Evolutionary conservation across 139 green algal species (phyloP), one percentile per base, ranked within the genome.

Genomic region (Chlamydomonas sp.): DNA sequence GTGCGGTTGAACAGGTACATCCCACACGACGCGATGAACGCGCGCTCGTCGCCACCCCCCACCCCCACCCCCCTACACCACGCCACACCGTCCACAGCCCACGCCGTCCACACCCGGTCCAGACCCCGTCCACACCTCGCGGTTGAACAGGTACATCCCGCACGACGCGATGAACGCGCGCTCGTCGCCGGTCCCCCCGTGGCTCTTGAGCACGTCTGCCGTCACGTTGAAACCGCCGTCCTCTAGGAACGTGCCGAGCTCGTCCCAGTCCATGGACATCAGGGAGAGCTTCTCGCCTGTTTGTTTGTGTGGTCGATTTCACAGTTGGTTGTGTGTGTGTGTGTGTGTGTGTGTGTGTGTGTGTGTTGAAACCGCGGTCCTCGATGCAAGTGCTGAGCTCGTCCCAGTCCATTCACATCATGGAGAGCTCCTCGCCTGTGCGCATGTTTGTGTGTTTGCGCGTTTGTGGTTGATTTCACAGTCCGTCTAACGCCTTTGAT

Each of bases 1-100:
- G 66, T 35, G n/a, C 37, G 58, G 3, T 30, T 16, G 75, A 81
- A 81, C 16, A 81, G 62, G 48, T 75, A 75, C 75, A 64, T 64
- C 24, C 54, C 54, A 33, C 54, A 64, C 24, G 24, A 36, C 24
- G 54, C 54, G 26, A 64, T 64, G 54, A 36, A 64, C 22, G 54
- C 54, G 8, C 54, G 22, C 54, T 30, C 22, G 16, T 54, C 43
- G 16, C 43, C 13, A 16, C n/a, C n/a, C n/a, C 24, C 54, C 54
- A 34, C 29, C n/a, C n/a, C n/a, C n/a, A n/a, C n/a, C n/a, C n/a
- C n/a, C n/a, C n/a, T n/a, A n/a, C n/a, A n/a, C n/a, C n/a, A n/a
- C n/a, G n/a, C n/a, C n/a, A n/a, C n/a, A n/a, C n/a, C n/a, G n/a
- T n/a, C n/a, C n/a, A 54, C 10, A 16, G 16, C 10, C 16, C 13